Base-by-base conservation (phyloP, 2,329 filamentous ascomycete species). In the Lachnum nothofagi region DNA sequence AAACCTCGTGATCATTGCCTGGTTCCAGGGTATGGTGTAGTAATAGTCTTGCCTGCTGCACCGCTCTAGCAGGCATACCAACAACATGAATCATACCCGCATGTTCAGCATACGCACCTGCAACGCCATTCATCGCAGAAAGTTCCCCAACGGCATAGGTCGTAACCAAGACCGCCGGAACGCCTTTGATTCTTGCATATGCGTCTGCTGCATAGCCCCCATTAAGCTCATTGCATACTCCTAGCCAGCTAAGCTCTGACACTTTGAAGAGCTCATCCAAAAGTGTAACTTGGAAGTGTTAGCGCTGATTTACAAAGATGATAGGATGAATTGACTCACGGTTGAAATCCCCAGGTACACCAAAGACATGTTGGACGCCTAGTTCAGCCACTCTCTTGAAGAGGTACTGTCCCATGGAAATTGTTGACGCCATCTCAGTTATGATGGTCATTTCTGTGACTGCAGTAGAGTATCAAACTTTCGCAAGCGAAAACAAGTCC, bases 181-280 rank as follows among this genome's bases (percentile, higher is more conserved):
- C 69, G 14, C 72, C 72, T 23, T 72, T 73, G 43, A 76, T 67
- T 33, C 74, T 68, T 16, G 72, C 69, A 62, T 77, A 77, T 12
- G 74, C 75, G 65, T 77, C 75, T 2, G 75, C 72, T 2, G 74
- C 73, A 55, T 78, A 77, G 6, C 61, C 64, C 23, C 60, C 63
- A 42, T 67, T 67, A 33, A 68, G 55, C 43, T 68, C 66, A 48
- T 68, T 68, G 39, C 63, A 60, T 34, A 63, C 61, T 44, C 64
- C 64, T 17, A 66, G 49, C 67, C 68, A 70, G 17, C 53, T 58
- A n/a, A 71, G 49, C 3, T 65, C 65, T 2, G 63, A 59, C 19
- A 67, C 72, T 23, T 76, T 71, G 25, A 75, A 72, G 33, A 86
- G 68, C 63, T 83, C 83, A 65, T 87, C 83, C 31, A 87, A 71